Evolutionary conservation across 179 eudicot genomes (phyloP), one percentile per base, ranked within the genome.

Genomic region (Beta lomatogona): DNA sequence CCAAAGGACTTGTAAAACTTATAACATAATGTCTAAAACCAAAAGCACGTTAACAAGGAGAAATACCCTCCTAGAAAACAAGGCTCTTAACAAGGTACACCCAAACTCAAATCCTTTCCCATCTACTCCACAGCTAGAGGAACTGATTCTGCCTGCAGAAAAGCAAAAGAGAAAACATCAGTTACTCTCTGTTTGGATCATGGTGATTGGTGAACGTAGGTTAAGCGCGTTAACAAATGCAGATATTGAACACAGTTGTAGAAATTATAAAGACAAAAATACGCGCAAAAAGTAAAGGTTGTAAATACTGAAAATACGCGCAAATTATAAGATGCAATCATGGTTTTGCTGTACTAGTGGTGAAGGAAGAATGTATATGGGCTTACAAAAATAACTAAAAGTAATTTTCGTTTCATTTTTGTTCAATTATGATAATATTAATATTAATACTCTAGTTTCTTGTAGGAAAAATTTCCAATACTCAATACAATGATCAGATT

Each of bases 141-240:
- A 75, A 93, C 97, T 28, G 93, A 83, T 76, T 90, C 89, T 72
- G 92, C 97, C 98, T 93, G 90, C 76, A 80, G 75, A 73, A 9
- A 57, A 44, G 21, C 25, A 76, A 36, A 25, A 44, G 53, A 11
- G 12, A 58, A 82, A 14, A 45, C 52, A 52, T 59, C 63, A 79
- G 5, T 5, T 46, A 10, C 1, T 11, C 53, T 16, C 16, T 46
- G 13, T n/a, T 4, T 3, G 18, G 15, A n/a, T 71, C 18, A 1
- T 10, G 7, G 15, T 71, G 57, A 71, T 0, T 10, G 7, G 15
- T 71, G 57, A 71, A 70, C 18, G 9, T 36, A 36, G 3, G 9
- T 13, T 67, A 28, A 44, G 7, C 5, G 7, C 5, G n/a, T 6
- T 58, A 58, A 52, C 10, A 11, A 0, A 11, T 52, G 0, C 9